Conservation (phyloP, 768 basidiomycete species). For the Russula sp. region DNA sequence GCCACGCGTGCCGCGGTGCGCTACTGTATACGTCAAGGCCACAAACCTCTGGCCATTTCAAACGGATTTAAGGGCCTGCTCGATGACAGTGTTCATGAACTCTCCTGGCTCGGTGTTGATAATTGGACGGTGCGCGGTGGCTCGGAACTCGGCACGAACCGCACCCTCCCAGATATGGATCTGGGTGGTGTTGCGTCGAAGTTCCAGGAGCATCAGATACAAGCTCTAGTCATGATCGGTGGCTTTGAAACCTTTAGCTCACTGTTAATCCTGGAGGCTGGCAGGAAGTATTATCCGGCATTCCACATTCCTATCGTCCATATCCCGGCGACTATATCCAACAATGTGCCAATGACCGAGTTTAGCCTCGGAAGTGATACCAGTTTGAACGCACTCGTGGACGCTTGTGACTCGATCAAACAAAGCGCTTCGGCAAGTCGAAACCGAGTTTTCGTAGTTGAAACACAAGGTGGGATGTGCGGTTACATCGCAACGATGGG, state of each 20-base stretch:
- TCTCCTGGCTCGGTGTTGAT: conserved; percentile 96
- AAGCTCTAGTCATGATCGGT: conserved; percentile 84
- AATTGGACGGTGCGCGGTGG: conserved; percentile 95
- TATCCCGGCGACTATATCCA: conserved; percentile 93
- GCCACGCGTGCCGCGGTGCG: conserved; percentile 92
- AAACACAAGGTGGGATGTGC: conserved; percentile 95
- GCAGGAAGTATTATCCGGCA: conserved; percentile 75
- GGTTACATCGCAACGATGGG: conserved; percentile 96
- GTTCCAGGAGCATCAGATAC: conserved; percentile 78
- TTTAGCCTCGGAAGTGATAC: conserved; percentile 95
- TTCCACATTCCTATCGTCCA: conserved; percentile 96
- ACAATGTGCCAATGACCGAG: conserved; percentile 97
- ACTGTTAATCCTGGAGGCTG: conserved; percentile 71
- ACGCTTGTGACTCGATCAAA: conserved; percentile 97
- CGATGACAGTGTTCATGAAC: conserved; percentile 78
- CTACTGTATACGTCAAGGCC: conserved; percentile 88
- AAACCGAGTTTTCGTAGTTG: conserved; percentile 95
- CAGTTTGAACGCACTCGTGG: conserved; percentile 94
- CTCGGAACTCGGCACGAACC: conserved; percentile 96
- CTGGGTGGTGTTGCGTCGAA: conserved; percentile 85
- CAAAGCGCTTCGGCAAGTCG: conserved; percentile 96
- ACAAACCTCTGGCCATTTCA: conserved; percentile 86
- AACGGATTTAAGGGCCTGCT: conserved; percentile 96
- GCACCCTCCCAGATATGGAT: conserved; percentile 77
- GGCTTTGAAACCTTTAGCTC: conserved; percentile 94